Evolutionary conservation across 164 flowering plant genomes (phyloP), one percentile per base, ranked within the genome.

Genomic region (Nymphaea colorata): DNA sequence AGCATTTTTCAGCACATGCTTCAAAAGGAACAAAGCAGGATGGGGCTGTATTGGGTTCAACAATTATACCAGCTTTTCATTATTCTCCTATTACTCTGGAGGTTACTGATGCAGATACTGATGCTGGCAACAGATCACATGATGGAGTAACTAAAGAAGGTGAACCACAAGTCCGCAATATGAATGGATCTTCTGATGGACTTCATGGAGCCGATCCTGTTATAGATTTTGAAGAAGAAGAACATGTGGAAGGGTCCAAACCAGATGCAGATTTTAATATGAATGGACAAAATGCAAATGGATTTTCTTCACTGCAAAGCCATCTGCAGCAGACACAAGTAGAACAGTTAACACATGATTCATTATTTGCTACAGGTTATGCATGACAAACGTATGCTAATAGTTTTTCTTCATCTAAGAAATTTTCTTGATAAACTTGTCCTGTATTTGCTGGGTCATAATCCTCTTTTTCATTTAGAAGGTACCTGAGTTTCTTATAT

Each of bases 291-390:
- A 51, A 51, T 51, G 57, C 12, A 51, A 47, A 51, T 51, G 57
- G 15, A 51, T 51, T 51, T 51, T 5, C 57, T 51, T 15, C 4
- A 4, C 57, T 8, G 57, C 14, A 51, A 8, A 51, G 57, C 12
- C 57, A 51, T 51, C 57, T 8, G 14, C 57, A 51, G 8, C 57
- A 51, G 12, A 51, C 57, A 51, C 12, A 15, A 51, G 14, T 51
- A 51, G 14, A 51, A 51, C 59, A 69, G 65, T 66, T 72, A 6
- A 62, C 70, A 64, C 41, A 74, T 14, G 71, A 59, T 43, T 69
- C 72, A 70, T 71, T 59, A 64, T 68, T 63, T 41, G 61, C 68
- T 64, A 68, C 83, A 83, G 94, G 88, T 85, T 68, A 53, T 66
- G 67, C 64, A 59, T 65, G 47, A 62, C 18, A 64, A n/a, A 17